phyloP scores from a whole-genome alignment of 2,329 filamentous ascomycete species.

The Onygena corvina region DNA sequence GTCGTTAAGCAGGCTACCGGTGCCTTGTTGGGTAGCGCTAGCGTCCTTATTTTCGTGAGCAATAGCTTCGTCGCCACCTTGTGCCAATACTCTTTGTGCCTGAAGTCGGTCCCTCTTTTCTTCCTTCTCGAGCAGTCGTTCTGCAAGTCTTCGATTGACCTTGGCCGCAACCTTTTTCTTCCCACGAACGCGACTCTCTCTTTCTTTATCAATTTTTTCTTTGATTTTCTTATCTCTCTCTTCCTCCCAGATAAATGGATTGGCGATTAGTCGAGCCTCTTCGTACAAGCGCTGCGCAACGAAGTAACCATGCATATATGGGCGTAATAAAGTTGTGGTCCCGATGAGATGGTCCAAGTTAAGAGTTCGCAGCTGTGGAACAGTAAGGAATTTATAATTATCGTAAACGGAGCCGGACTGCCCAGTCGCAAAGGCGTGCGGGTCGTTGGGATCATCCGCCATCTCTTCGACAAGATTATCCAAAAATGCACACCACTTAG shows the following conservation, averaged over 20 bases:
- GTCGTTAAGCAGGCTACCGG: slow-evolving; percentile 58
- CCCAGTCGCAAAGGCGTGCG: slow-evolving; percentile 38
- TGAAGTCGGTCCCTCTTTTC: slow-evolving; percentile 41
- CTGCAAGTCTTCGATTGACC: slow-evolving; percentile 64
- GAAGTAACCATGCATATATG: slow-evolving; percentile 99
- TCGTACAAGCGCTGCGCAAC: slow-evolving; percentile 92
- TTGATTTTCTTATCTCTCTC: slow-evolving; percentile 82
- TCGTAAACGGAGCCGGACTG: slow-evolving; percentile 71
- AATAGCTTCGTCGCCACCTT: slow-evolving; percentile 44
- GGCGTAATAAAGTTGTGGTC: slow-evolving; percentile 75
- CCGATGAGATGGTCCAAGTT: slow-evolving; percentile 82
- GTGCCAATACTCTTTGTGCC: slow-evolving; percentile 39
- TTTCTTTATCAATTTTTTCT: slow-evolving; percentile 92
- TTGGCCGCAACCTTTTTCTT: slow-evolving; percentile 83
- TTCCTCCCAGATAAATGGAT: slow-evolving; percentile 88
- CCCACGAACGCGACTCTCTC: slow-evolving; percentile 85
- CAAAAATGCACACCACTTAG: slow-evolving; percentile 90
- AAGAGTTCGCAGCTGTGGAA: slow-evolving; percentile 71
- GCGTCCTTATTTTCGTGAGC: slow-evolving; percentile 20
- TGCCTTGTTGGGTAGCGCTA: not conserved
- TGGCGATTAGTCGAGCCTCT: slow-evolving; percentile 81
- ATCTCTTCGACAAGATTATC: slow-evolving; percentile 98
- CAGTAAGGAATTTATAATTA: slow-evolving; percentile 96
- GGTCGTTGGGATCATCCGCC: slow-evolving; percentile 65
- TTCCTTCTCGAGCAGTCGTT: slow-evolving; percentile 48